Conservation (phyloP, 768 basidiomycete species). For the Mycena amicta region DNA sequence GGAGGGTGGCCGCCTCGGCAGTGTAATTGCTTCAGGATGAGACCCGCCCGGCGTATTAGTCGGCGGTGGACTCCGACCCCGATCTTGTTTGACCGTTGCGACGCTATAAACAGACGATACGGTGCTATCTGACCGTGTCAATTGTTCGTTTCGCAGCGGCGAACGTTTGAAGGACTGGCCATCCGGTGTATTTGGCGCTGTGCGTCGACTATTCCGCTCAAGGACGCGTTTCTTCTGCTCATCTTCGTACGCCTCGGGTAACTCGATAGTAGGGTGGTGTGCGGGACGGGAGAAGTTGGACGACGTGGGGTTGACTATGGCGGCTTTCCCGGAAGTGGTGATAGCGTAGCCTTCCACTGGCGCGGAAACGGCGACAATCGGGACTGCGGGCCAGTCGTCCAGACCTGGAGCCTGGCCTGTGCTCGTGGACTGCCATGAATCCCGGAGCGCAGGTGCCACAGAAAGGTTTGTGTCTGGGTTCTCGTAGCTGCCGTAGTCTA, state of each 20-base stretch:
- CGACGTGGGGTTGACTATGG: slow-evolving; percentile 46
- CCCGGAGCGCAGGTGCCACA: slow-evolving; percentile 34
- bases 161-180: neutral
- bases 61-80: slow-evolving; percentile 8
- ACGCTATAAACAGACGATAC: slow-evolving; percentile 18
- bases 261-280: slow-evolving; percentile 46
- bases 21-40: slow-evolving; percentile 20
- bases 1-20: slow-evolving; percentile 38
- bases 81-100: neutral
- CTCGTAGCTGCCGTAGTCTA: slow-evolving; percentile 39
- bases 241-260: slow-evolving; percentile 38
- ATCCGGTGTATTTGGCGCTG: slow-evolving; percentile 30
- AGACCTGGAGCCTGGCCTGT: slow-evolving; percentile 10
- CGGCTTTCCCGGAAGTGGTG: slow-evolving; percentile 43
- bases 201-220: slow-evolving; percentile 55
- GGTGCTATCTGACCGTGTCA: slow-evolving; percentile 13
- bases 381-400: slow-evolving; percentile 35
- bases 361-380: slow-evolving; percentile 59
- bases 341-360: slow-evolving; percentile 31
- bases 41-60: slow-evolving; percentile 7
- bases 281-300: slow-evolving; percentile 70
- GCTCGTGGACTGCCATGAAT: slow-evolving; percentile 42
- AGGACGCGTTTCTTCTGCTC: slow-evolving; percentile 54
- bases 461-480: slow-evolving; percentile 44
- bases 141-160: slow-evolving; percentile 6